phyloP scores from a whole-genome alignment of 2,329 filamentous ascomycete species.

The Delphinella strobiligena region DNA sequence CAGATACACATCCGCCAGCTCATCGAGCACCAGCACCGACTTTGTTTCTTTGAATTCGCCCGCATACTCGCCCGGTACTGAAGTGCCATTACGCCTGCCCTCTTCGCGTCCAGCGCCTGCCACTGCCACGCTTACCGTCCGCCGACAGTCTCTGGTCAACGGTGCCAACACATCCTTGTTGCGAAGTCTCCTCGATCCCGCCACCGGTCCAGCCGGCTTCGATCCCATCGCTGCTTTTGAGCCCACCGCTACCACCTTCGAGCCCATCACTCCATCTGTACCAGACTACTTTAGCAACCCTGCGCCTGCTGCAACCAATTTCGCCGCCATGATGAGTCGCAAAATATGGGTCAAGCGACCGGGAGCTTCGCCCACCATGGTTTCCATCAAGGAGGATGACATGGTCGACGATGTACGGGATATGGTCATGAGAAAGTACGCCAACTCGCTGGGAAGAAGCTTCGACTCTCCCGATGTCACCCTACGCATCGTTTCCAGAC shows the following conservation, averaged over 20 bases:
- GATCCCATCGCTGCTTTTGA: too few species aligned
- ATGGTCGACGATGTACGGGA: conserved; percentile 91
- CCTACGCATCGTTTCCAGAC: conserved; percentile 61
- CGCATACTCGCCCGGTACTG: too few species aligned
- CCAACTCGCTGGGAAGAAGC: conserved; percentile 75
- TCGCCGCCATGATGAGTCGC: conserved; percentile 47
- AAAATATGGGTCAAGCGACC: conserved; percentile 95
- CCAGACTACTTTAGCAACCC: conserved; percentile 6
- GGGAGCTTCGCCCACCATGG: conserved; percentile 72
- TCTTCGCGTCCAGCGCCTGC: too few species aligned
- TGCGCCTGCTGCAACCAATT: background rate
- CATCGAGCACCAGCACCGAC: too few species aligned
- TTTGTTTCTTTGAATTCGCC: too few species aligned
- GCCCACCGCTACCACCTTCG: too few species aligned
- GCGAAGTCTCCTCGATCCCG: background rate
- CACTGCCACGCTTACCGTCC: too few species aligned
- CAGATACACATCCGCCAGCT: too few species aligned
- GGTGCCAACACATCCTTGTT: conserved; percentile 4
- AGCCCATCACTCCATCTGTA: background rate
- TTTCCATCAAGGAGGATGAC: conserved; percentile 76
- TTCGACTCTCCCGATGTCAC: conserved; percentile 87
- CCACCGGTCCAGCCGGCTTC: conserved; percentile 1
- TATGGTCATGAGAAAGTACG: conserved; percentile 83
- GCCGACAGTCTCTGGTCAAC: conserved; percentile 3
- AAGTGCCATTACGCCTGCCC: too few species aligned